These are phyloP conservation scores for Neurospora sp. DNA, from an alignment of 495 filamentous ascomycete genomes.

Conservation along the genomic window DNA sequence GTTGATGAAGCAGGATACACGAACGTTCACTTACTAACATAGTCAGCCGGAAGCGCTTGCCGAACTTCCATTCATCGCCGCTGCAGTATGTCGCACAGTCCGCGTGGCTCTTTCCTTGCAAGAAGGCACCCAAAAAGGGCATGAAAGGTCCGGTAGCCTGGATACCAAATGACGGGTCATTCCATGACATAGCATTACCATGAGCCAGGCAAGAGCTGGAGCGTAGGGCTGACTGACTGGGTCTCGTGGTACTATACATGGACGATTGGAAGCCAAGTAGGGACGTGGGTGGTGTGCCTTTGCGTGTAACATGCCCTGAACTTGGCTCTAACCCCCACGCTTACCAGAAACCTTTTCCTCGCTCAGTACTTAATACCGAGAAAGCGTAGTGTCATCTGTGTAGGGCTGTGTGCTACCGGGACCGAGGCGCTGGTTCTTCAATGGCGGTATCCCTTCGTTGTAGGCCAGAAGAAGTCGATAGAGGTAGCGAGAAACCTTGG, in stretches of 20 bases:
- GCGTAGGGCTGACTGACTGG: background rate
- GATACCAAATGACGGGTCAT: background rate
- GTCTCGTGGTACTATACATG: background rate
- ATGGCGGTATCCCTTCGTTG: background rate
- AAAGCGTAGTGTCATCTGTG: background rate
- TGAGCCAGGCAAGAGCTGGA: background rate
- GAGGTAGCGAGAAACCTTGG: constrained; percentile 17
- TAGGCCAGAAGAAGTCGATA: too few relatives aligned
- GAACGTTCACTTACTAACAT: background rate
- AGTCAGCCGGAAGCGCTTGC: background rate
- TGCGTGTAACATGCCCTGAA: background rate
- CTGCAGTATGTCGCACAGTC: background rate
- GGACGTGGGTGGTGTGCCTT: background rate
- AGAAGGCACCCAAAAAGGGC: background rate
- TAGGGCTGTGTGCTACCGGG: background rate
- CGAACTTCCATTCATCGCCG: background rate
- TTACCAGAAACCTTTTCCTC: background rate
- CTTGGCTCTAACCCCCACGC: background rate
- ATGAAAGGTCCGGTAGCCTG: background rate
- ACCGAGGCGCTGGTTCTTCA: background rate
- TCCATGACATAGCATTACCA: background rate
- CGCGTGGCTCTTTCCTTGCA: background rate
- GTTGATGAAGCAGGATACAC: background rate
- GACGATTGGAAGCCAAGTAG: background rate
- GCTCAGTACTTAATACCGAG: background rate